Conservation (phyloP, 805 yeast genomes). For the Candida chauliodis region DNA sequence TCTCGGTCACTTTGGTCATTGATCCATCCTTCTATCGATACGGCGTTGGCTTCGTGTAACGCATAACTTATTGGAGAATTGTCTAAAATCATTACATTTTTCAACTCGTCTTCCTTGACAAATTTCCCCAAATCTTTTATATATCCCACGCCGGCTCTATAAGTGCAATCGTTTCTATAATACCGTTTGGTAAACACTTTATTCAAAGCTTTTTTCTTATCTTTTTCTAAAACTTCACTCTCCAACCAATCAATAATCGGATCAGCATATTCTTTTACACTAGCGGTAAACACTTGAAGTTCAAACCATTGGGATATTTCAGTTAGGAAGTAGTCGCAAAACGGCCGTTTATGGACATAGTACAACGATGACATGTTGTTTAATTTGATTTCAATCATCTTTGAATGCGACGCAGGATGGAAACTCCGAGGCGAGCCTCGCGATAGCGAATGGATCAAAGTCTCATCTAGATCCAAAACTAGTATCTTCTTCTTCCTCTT, state of each 20-base stretch:
- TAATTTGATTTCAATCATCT: constrained; percentile 76
- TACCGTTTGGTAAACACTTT: constrained; percentile 50
- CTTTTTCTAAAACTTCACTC: constrained; percentile 39
- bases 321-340: constrained; percentile 77
- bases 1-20: constrained; percentile 91
- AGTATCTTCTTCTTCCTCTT: constrained; percentile 56
- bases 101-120: constrained; percentile 66
- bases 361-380: constrained; percentile 75
- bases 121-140: constrained; percentile 47
- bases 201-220: constrained; percentile 4
- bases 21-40: constrained; percentile 96
- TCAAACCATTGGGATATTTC: constrained; percentile 85
- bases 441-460: constrained; percentile 86
- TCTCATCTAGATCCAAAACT: constrained; percentile 89
- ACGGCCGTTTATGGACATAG: constrained; percentile 89
- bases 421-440: constrained; percentile 52
- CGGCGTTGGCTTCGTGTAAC: constrained; percentile 80
- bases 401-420: constrained; percentile 33
- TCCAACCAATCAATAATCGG: constrained; percentile 94
- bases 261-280: constrained; percentile 92
- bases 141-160: constrained; percentile 78
- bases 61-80: constrained; percentile 91
- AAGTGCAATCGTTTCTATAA: constrained; percentile 78
- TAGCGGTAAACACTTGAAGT: constrained; percentile 89
- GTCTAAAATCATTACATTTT: constrained; percentile 75